A percentile compares a stretch with the other conserved stretches of the same genome.
Conservation (phyloP, 441 rosid species). For the Adansonia rubrostipa region DNA sequence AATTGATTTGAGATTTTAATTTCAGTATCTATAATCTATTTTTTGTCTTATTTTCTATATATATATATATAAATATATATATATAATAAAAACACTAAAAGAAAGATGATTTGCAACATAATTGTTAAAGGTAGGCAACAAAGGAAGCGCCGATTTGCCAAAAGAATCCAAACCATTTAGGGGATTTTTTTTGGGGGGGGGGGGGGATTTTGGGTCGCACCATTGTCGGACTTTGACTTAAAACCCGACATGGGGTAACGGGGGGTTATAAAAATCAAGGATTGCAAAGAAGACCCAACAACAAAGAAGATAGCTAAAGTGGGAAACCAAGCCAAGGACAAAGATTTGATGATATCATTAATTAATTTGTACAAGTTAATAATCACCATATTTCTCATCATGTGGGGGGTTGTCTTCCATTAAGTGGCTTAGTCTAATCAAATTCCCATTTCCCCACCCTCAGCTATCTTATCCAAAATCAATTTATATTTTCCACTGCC, state of each 20-base stretch:
- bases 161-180: background rate
- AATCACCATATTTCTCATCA: conserved; percentile 30
- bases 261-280: conserved; percentile 11
- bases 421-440: conserved; percentile 42
- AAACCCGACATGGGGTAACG: background rate
- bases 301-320: conserved; percentile 23
- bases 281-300: conserved; percentile 19
- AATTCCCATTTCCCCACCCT: background rate
- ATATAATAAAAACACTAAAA: too few species aligned
- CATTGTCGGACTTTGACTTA: conserved; percentile 14
- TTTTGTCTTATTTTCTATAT: too few species aligned
- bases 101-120: background rate
- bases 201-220: conserved; percentile 18
- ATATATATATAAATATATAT: too few species aligned
- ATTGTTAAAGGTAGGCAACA: background rate
- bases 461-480: background rate
- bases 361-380: background rate
- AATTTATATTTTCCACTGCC: conserved; percentile 12
- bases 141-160: background rate
- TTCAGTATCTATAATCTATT: too few species aligned
- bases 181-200: background rate
- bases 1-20: too few species aligned
- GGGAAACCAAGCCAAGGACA: conserved; percentile 30
- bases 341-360: conserved; percentile 15
- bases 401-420: conserved; percentile 41